A percentile compares a stretch with the other conserved stretches of the same genome.
Evolutionary conservation across 2,329 filamentous ascomycete genomes (phyloP).

Genomic region (Neofusicoccum sp.): DNA sequence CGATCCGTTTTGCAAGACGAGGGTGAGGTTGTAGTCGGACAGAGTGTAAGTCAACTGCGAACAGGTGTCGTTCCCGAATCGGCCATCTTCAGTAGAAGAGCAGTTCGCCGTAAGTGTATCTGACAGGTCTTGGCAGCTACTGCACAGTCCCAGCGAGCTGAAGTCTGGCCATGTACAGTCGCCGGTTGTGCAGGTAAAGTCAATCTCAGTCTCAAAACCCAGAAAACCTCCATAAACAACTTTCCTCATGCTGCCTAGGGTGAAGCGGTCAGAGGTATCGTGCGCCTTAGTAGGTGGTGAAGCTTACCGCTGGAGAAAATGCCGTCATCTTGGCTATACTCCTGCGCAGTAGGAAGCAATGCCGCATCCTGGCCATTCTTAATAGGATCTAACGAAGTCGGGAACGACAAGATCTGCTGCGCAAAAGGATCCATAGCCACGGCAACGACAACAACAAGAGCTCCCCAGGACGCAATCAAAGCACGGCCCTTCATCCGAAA

Average conservation of each 20-base stretch:
- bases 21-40: constrained; percentile 1
- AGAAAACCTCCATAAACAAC: constrained; percentile 18
- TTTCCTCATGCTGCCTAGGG: constrained; percentile 13
- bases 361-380: not conserved
- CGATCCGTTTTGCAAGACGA: constrained; percentile 7
- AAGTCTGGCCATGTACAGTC: constrained; percentile 24
- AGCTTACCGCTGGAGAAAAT: not conserved
- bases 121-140: constrained; percentile 11
- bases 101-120: constrained; percentile 1
- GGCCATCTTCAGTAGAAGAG: not conserved
- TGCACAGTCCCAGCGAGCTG: constrained; percentile 21
- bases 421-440: constrained; percentile 23
- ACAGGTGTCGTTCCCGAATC: not conserved
- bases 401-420: constrained; percentile 23
- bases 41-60: constrained; percentile 9
- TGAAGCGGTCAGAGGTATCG: not conserved
- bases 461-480: constrained; percentile 19
- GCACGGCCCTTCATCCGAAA: not conserved
- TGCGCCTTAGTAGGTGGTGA: no score
- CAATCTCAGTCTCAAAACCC: constrained; percentile 1
- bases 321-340: not conserved
- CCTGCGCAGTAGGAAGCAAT: not conserved
- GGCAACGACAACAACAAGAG: constrained; percentile 21
- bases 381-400: constrained; percentile 8
- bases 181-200: constrained; percentile 19